Conservation (phyloP, 331 rosid species). For the Spiraea crenata region DNA sequence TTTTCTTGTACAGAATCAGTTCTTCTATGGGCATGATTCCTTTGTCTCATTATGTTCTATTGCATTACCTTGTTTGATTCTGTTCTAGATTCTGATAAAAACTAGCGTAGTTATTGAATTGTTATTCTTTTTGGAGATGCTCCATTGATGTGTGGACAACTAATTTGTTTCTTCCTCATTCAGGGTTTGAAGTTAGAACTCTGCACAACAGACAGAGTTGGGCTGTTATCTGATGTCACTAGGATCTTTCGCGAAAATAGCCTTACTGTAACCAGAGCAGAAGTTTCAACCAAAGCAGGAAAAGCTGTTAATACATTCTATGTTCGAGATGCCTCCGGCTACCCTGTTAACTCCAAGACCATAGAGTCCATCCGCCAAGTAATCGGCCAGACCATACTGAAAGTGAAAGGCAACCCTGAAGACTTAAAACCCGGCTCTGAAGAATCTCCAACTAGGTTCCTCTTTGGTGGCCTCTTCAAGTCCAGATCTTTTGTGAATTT, state of each 20-base stretch:
- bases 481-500: constrained; percentile 87
- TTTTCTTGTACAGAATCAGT: neutral
- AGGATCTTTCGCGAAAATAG: constrained; percentile 95
- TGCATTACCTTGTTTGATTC: constrained; percentile 15
- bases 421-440: constrained; percentile 57
- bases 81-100: neutral
- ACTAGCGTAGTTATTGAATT: neutral
- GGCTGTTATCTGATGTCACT: constrained; percentile 85
- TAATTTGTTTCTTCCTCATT: constrained; percentile 33
- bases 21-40: neutral
- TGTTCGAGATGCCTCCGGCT: constrained; percentile 83
- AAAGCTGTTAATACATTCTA: constrained; percentile 90
- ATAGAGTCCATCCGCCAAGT: constrained; percentile 71
- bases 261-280: constrained; percentile 91
- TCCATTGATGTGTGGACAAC: constrained; percentile 12
- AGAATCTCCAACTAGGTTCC: constrained; percentile 76
- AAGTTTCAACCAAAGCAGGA: constrained; percentile 88
- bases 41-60: constrained; percentile 17
- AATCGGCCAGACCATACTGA: constrained; percentile 86
- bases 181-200: constrained; percentile 94
- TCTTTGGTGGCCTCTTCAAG: constrained; percentile 93
- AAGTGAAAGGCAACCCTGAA: constrained; percentile 80
- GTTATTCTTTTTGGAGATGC: constrained; percentile 17
- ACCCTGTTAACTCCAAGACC: constrained; percentile 74
- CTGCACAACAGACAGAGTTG: constrained; percentile 90